Conservation (phyloP, 2,329 filamentous ascomycete genomes). For the Colletotrichum incanum region DNA sequence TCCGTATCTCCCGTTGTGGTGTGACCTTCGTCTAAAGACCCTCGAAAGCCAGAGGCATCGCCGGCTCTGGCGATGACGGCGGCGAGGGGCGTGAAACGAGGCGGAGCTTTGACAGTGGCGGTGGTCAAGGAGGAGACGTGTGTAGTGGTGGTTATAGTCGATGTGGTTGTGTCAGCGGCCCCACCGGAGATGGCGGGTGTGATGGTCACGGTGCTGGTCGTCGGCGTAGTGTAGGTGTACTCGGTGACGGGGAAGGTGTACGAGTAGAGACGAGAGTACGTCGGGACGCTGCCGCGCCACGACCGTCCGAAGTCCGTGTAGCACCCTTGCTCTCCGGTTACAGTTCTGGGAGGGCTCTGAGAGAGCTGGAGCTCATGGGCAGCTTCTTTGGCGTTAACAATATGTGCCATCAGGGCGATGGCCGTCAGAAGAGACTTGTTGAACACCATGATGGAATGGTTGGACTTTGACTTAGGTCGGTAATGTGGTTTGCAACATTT, state of each 20-base stretch:
- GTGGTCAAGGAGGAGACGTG: slow-evolving; percentile 15
- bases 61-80: neutral
- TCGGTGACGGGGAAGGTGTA: slow-evolving; percentile 30
- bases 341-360: slow-evolving; percentile 8
- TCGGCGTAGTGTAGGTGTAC: slow-evolving; percentile 27
- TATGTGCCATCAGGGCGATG: neutral
- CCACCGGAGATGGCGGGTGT: neutral
- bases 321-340: slow-evolving; percentile 34
- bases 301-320: slow-evolving; percentile 29
- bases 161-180: neutral
- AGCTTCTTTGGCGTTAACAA: neutral
- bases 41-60: neutral
- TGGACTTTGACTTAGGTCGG: neutral
- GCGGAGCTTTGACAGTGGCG: slow-evolving; percentile 4
- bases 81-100: slow-evolving; percentile 22
- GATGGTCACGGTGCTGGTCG: slow-evolving; percentile 27
- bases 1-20: neutral
- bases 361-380: neutral
- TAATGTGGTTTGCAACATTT: neutral
- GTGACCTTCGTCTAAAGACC: neutral
- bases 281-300: neutral
- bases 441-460: neutral
- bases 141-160: slow-evolving; percentile 28
- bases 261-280: slow-evolving; percentile 32
- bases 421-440: neutral